Evolutionary conservation across 345 rosid species (phyloP).

Genomic region (Populus pruinosa): DNA sequence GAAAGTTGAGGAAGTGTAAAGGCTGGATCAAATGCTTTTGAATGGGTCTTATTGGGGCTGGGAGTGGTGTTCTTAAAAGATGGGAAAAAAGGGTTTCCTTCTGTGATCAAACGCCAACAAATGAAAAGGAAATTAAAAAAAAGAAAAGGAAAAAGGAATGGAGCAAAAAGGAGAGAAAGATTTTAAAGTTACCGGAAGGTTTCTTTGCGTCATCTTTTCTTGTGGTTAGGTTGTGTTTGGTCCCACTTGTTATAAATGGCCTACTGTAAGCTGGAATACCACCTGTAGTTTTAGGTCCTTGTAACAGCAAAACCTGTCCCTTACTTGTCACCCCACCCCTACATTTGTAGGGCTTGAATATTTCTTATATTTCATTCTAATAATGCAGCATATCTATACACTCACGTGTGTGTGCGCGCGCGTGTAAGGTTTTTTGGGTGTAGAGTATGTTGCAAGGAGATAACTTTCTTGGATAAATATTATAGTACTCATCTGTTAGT

Average conservation of each 20-base stretch:
- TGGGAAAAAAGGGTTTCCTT: neutral
- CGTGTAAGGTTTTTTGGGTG: too few relatives aligned
- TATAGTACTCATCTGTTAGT: too few relatives aligned
- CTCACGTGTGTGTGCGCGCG: neutral
- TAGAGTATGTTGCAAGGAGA: too few relatives aligned
- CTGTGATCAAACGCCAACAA: slow-evolving; percentile 11
- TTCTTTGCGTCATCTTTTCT: slow-evolving; percentile 10
- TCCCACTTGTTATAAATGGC: slow-evolving; percentile 34
- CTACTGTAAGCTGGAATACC: slow-evolving; percentile 20
- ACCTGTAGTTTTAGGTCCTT: slow-evolving; percentile 21
- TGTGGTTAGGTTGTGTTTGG: slow-evolving; percentile 40
- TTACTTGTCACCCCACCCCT: neutral
- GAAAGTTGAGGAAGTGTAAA: slow-evolving; percentile 19
- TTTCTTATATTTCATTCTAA: neutral
- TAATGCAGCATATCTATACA: neutral
- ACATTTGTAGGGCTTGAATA: neutral
- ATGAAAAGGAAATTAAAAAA: neutral
- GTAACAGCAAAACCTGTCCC: slow-evolving; percentile 8
- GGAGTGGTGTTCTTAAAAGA: neutral
- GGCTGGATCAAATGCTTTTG: slow-evolving; percentile 14
- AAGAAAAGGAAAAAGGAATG: neutral
- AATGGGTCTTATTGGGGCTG: neutral
- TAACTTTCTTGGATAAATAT: too few relatives aligned
- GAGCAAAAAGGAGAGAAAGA: neutral
- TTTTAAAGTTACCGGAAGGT: neutral